Percentiles rank a stretch among this genome's conserved stretches.
Evolutionary conservation across 352 stramenopile genomes (phyloP).

Genomic region (Blastocystis sp.): DNA sequence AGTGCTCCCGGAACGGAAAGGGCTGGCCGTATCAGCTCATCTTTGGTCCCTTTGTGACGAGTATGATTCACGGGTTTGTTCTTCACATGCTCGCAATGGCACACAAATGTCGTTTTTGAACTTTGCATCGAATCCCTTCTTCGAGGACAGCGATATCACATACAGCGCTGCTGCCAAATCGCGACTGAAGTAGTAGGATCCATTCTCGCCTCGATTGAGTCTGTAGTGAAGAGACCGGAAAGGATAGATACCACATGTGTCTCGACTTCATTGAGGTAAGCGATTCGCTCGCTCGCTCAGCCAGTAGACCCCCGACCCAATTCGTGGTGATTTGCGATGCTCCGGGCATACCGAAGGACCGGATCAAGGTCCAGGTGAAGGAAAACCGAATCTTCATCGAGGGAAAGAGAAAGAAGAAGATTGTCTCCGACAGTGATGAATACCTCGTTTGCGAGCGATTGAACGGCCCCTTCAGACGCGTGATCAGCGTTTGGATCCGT

Average conservation of each 20-base stretch:
- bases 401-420: conserved; percentile 69
- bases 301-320: conserved; percentile 21
- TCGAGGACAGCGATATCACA: conserved; percentile 54
- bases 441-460: conserved; percentile 14
- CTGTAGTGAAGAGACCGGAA: conserved; percentile 25
- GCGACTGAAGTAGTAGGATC: conserved; percentile 61
- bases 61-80: not conserved
- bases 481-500: conserved; percentile 11
- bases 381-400: conserved; percentile 54
- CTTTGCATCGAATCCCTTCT: conserved; percentile 62
- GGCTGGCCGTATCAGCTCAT: conserved; percentile 56
- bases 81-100: not conserved
- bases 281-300: not conserved
- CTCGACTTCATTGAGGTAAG: conserved; percentile 53
- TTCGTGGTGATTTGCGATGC: conserved; percentile 60
- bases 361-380: conserved; percentile 67
- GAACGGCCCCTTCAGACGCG: conserved; percentile 45
- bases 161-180: conserved; percentile 24
- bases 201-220: not conserved
- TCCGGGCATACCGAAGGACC: conserved; percentile 62
- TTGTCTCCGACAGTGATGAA: conserved; percentile 32
- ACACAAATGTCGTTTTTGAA: conserved; percentile 56
- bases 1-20: conserved; percentile 45
- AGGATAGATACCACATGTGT: conserved; percentile 35
- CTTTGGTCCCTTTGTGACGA: conserved; percentile 65